These are phyloP conservation scores for Psilocybe mexicana DNA, from an alignment of 1,284 basidiomycete species.

Conservation along the genomic window DNA sequence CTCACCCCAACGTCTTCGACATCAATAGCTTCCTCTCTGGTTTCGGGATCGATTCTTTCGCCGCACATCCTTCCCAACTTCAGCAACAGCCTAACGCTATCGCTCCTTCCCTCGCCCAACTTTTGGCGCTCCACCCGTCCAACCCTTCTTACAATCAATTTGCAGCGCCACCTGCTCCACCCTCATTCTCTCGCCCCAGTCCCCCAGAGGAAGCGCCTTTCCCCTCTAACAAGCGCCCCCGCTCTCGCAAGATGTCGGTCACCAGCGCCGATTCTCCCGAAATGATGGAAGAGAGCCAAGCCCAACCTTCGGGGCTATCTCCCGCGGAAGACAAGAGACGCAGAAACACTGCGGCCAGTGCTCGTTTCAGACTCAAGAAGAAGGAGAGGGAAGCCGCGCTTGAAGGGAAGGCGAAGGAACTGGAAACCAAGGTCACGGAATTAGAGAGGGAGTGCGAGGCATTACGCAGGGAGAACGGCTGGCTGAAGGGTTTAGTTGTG, in stretches of 20 bases:
- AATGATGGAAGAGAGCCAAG: conserved; percentile 25
- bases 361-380: conserved; percentile 98
- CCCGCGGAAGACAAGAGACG: conserved; percentile 89
- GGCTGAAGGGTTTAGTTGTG: conserved; percentile 92
- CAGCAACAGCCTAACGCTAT: conserved; percentile 31
- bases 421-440: conserved; percentile 81
- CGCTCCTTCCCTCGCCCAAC: conserved; percentile 62
- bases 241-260: conserved; percentile 54
- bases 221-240: conserved; percentile 52
- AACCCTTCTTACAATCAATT: conserved; percentile 16
- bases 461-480: conserved; percentile 90
- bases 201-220: conserved; percentile 28
- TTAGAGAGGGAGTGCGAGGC: conserved; percentile 91
- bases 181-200: conserved; percentile 15
- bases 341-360: conserved; percentile 94
- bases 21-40: conserved; percentile 57
- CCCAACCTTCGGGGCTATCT: conserved; percentile 33
- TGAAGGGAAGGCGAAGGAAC: conserved; percentile 87
- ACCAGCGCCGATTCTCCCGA: conserved; percentile 35
- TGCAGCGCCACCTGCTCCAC: conserved; percentile 10
- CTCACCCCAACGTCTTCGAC: conserved; percentile 42
- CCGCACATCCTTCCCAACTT: conserved; percentile 26
- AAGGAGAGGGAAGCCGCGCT: conserved; percentile 96
- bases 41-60: conserved; percentile 63
- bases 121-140: conserved; percentile 57